A percentile compares a stretch with the other conserved stretches of the same genome.
These are phyloP conservation scores for Nitzschia sp. DNA, from an alignment of 108 stramenopile species.

Conservation along the genomic window DNA sequence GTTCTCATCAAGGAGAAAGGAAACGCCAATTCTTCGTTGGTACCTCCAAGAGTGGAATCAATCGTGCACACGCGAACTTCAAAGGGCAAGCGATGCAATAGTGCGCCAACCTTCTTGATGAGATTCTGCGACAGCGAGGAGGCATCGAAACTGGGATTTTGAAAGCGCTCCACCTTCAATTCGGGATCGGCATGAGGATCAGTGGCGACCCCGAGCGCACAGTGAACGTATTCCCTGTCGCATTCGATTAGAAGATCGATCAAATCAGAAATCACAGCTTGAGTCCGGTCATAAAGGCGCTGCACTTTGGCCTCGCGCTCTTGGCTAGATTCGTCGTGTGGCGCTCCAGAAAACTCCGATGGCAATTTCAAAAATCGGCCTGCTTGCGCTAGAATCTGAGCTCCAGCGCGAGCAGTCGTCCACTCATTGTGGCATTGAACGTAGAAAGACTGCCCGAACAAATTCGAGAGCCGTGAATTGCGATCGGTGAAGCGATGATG, in stretches of 20 bases:
- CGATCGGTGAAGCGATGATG: slow-evolving; percentile 64
- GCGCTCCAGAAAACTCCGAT: slow-evolving; percentile 10
- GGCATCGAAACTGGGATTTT: slow-evolving; percentile 58
- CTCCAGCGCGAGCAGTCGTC: slow-evolving; percentile 89
- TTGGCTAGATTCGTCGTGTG: slow-evolving; percentile 28
- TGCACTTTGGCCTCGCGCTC: slow-evolving; percentile 34
- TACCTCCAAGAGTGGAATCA: slow-evolving; percentile 44
- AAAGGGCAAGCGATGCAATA: slow-evolving; percentile 76
- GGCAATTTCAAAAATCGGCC: slow-evolving; percentile 58
- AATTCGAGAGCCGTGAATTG: slow-evolving; percentile 33
- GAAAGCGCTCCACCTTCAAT: slow-evolving; percentile 22
- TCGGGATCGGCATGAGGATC: slow-evolving; percentile 1
- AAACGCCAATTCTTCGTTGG: slow-evolving; percentile 61
- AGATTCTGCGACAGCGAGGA: slow-evolving; percentile 47
- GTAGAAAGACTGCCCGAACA: slow-evolving; percentile 78
- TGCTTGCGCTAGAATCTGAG: slow-evolving; percentile 86
- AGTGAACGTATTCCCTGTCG: slow-evolving; percentile 59
- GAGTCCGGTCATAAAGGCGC: slow-evolving; percentile 52
- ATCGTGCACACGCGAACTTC: slow-evolving; percentile 75
- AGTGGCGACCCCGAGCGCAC: slow-evolving; percentile 43
- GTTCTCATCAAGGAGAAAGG: slow-evolving; percentile 77
- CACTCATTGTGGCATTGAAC: slow-evolving; percentile 83
- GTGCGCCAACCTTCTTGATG: slow-evolving; percentile 49
- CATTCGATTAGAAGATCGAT: slow-evolving; percentile 68
- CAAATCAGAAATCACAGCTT: slow-evolving; percentile 56